Evolutionary conservation across 495 filamentous ascomycete species (phyloP).

Genomic region (Podospora sp.): DNA sequence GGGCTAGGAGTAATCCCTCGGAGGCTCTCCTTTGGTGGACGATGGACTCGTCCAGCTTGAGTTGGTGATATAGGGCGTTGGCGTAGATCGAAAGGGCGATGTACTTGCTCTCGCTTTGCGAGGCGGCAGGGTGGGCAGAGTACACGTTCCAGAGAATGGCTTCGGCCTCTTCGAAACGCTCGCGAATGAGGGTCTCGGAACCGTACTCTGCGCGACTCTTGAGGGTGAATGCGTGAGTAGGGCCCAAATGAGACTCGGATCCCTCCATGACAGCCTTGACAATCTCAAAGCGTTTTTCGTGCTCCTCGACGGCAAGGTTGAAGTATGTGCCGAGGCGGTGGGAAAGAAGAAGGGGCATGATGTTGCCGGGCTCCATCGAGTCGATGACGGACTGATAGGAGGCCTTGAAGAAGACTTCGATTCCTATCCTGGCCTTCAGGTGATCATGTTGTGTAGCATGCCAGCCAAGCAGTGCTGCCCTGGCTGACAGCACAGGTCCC

Average conservation of each 20-base stretch:
- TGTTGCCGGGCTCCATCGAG: neutral
- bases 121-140: neutral
- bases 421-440: neutral
- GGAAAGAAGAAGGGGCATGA: neutral
- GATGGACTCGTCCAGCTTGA: neutral
- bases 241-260: neutral
- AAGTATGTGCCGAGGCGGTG: neutral
- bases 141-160: neutral
- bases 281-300: neutral
- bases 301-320: neutral
- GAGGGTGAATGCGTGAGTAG: neutral
- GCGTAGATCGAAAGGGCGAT: neutral
- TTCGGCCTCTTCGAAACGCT: neutral
- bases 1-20: neutral
- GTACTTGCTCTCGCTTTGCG: neutral
- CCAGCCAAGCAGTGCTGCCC: neutral
- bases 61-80: neutral
- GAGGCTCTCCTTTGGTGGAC: neutral
- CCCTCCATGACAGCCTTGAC: neutral
- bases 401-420: neutral
- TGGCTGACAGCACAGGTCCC: neutral
- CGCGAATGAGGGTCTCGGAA: neutral
- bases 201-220: neutral
- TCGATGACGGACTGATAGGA: too few species aligned
- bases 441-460: neutral